Percentiles rank a stretch among this genome's conserved stretches.
These are phyloP conservation scores for Nakazawaea molendinolei DNA, from an alignment of 805 yeast genomes.

Conservation along the genomic window DNA sequence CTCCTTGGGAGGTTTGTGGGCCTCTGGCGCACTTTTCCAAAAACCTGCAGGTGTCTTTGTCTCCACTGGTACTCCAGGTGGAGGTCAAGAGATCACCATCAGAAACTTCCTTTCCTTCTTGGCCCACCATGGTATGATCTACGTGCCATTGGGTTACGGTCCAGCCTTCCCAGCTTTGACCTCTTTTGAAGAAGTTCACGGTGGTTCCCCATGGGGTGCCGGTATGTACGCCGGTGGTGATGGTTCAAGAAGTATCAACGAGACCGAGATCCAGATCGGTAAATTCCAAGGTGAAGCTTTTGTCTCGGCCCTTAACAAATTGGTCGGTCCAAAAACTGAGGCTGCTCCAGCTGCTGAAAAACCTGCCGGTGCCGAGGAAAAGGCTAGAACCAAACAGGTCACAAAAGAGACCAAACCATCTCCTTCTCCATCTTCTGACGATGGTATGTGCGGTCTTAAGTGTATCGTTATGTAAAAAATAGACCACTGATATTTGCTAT, in stretches of 20 bases:
- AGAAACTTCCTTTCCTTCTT: constrained; percentile 51
- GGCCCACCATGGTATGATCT: constrained; percentile 73
- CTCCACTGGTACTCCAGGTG: constrained; percentile 68
- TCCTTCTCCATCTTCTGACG: constrained; percentile 1
- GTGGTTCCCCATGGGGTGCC: constrained; percentile 87
- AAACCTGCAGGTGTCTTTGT: constrained; percentile 71
- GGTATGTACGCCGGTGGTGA: constrained; percentile 72
- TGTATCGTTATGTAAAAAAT: constrained; percentile 1
- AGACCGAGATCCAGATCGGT: constrained; percentile 60
- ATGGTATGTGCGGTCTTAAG: constrained; percentile 3
- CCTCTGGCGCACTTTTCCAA: constrained; percentile 59
- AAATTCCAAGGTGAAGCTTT: constrained; percentile 61
- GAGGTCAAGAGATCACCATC: constrained; percentile 63
- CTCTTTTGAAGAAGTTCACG: constrained; percentile 61
- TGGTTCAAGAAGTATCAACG: constrained; percentile 64
- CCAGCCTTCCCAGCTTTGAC: constrained; percentile 48
- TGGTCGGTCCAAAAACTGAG: constrained; percentile 12
- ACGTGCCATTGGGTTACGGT: constrained; percentile 70
- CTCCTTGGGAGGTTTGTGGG: constrained; percentile 72
- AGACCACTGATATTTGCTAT: neutral
- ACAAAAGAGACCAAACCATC: constrained; percentile 2
- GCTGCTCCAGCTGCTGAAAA: neutral
- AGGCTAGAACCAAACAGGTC: constrained; percentile 5
- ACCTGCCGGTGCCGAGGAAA: too few species aligned
- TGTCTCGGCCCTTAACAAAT: constrained; percentile 36